phyloP scores from a whole-genome alignment of 352 stramenopile genomes.

The Phytophthora crassamura region DNA sequence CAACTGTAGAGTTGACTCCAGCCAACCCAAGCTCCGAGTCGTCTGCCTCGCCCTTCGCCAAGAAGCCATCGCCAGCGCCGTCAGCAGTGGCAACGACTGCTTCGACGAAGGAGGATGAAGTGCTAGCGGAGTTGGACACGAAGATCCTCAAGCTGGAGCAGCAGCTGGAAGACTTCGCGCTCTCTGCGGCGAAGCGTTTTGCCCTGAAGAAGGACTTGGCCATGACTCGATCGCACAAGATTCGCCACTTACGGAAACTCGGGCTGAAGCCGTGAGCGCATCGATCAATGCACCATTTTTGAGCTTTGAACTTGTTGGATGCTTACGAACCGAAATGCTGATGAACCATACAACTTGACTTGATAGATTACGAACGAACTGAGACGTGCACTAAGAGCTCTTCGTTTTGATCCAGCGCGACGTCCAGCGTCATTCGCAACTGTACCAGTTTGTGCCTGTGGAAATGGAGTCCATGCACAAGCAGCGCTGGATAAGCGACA shows the following conservation, averaged over 20 bases:
- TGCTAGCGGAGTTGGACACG: conserved; percentile 41
- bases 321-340: not conserved
- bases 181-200: conserved; percentile 74
- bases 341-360: not conserved
- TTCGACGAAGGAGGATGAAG: conserved; percentile 26
- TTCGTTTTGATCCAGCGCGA: not conserved
- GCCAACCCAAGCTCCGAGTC: conserved; percentile 7
- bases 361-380: too few species aligned
- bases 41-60: conserved; percentile 13
- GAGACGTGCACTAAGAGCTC: not conserved
- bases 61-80: conserved; percentile 10
- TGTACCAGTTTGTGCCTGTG: conserved; percentile 33
- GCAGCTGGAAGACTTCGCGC: conserved; percentile 68
- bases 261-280: conserved; percentile 33
- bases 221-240: conserved; percentile 72
- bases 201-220: conserved; percentile 84
- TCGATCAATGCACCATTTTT: conserved; percentile 10
- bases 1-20: conserved; percentile 19
- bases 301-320: not conserved
- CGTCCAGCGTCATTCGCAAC: not conserved
- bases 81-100: not conserved
- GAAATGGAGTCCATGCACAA: conserved; percentile 46
- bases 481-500: conserved; percentile 39
- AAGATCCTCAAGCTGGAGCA: conserved; percentile 62
- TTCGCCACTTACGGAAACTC: conserved; percentile 61